A percentile compares a stretch with the other conserved stretches of the same genome.
These are phyloP conservation scores for Amoeboaphelidium occidentale DNA, from an alignment of 371 early-diverging fungal species.

Conservation along the genomic window DNA sequence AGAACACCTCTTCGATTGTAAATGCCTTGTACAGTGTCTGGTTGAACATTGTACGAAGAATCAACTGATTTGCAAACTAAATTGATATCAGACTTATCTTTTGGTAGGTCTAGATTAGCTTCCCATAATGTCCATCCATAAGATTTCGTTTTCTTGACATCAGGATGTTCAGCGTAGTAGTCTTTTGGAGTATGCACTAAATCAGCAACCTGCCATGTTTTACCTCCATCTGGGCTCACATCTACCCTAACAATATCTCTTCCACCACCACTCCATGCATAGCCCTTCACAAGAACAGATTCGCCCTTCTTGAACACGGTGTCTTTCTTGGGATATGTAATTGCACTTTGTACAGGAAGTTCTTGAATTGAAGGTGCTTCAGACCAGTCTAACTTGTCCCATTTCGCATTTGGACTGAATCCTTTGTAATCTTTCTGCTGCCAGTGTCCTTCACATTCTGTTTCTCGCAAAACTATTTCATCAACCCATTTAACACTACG, in stretches of 20 bases:
- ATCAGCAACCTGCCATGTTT: not conserved
- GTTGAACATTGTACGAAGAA: constrained; percentile 17
- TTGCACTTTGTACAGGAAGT: constrained; percentile 1
- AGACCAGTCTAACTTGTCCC: not conserved
- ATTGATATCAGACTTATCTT: constrained; percentile 4
- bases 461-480: not conserved
- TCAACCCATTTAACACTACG: constrained; percentile 1
- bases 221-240: constrained; percentile 1
- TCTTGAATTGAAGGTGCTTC: not conserved
- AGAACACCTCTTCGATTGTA: constrained; percentile 19
- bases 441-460: constrained; percentile 1
- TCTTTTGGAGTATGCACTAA: not conserved
- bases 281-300: constrained; percentile 1
- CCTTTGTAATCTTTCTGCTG: constrained; percentile 1
- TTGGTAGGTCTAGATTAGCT: not conserved
- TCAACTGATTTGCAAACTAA: constrained; percentile 19
- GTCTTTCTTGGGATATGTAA: not conserved
- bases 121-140: not conserved
- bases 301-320: not conserved
- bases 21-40: constrained; percentile 10
- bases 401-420: not conserved
- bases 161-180: too few relatives aligned
- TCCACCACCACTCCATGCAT: not conserved
- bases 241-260: not conserved
- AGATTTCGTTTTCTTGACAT: not conserved